phyloP scores from a whole-genome alignment of 1,284 basidiomycete species.

The Neotropicomus parvogracilis region DNA sequence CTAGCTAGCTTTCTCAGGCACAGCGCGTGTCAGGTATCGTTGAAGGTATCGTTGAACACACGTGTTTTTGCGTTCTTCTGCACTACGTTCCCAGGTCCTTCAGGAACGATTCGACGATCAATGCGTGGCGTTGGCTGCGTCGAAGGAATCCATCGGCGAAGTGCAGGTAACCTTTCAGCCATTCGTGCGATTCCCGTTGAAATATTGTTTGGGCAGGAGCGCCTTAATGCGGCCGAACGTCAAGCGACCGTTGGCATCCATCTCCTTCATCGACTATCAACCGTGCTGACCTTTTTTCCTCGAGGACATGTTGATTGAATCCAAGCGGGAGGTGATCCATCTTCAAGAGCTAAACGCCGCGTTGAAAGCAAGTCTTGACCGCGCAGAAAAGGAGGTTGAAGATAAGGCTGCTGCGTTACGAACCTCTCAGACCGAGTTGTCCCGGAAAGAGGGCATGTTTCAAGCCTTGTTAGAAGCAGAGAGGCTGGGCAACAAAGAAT shows the following conservation, averaged over 20 bases:
- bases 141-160: slow-evolving; percentile 53
- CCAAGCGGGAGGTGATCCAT: slow-evolving; percentile 16
- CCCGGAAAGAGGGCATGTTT: slow-evolving; percentile 27
- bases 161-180: slow-evolving; percentile 41
- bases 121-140: slow-evolving; percentile 44
- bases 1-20: slow-evolving; percentile 14
- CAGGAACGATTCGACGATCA: slow-evolving; percentile 64
- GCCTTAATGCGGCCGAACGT: slow-evolving; percentile 18
- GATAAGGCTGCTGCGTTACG: slow-evolving; percentile 16
- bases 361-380: slow-evolving; percentile 19
- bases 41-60: slow-evolving; percentile 23
- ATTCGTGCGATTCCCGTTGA: neutral
- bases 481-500: slow-evolving; percentile 21
- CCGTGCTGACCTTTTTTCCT: slow-evolving; percentile 5
- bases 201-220: slow-evolving; percentile 16
- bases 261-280: neutral
- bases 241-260: slow-evolving; percentile 15
- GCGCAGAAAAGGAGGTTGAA: slow-evolving; percentile 8
- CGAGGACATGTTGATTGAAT: slow-evolving; percentile 20
- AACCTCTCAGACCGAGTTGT: slow-evolving; percentile 25
- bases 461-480: slow-evolving; percentile 27
- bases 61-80: neutral
- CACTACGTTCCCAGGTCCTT: slow-evolving; percentile 37
- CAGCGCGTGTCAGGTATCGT: slow-evolving; percentile 32
- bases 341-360: slow-evolving; percentile 25